phyloP scores from a whole-genome alignment of 129 eudicot species.

The Apium graveolens region DNA sequence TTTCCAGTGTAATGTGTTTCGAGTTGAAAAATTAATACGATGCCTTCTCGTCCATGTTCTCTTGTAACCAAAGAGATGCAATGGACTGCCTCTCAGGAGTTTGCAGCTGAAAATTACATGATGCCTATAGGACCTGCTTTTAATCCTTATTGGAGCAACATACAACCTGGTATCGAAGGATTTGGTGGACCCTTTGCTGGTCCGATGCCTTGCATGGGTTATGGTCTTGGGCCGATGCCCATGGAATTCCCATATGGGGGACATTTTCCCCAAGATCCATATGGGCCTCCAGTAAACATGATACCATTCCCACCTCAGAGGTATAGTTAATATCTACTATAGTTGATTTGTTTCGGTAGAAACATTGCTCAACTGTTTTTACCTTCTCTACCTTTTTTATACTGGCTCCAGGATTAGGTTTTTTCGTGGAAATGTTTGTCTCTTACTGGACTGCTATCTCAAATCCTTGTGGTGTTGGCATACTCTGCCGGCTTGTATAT shows the following conservation, averaged over 20 bases:
- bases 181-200: slow-evolving; percentile 55
- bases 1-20: background rate
- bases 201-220: slow-evolving; percentile 65
- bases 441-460: background rate
- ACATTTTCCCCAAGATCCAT: slow-evolving; percentile 67
- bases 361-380: background rate
- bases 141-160: slow-evolving; percentile 69
- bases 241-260: slow-evolving; percentile 60
- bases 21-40: background rate
- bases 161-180: slow-evolving; percentile 71
- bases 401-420: background rate
- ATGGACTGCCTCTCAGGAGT: slow-evolving; percentile 67
- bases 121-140: slow-evolving; percentile 71
- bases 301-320: slow-evolving; percentile 81
- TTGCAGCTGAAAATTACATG: slow-evolving; percentile 65
- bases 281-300: slow-evolving; percentile 53
- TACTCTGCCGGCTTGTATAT: slow-evolving; percentile 2
- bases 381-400: background rate
- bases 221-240: slow-evolving; percentile 48
- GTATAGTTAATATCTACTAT: slow-evolving; percentile 22
- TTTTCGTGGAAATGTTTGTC: background rate
- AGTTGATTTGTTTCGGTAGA: background rate
- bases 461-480: background rate
- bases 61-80: slow-evolving; percentile 79
- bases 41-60: slow-evolving; percentile 2